These are phyloP conservation scores for Coniochaeta ligniaria DNA, from an alignment of 2,329 filamentous ascomycete species.

Conservation along the genomic window DNA sequence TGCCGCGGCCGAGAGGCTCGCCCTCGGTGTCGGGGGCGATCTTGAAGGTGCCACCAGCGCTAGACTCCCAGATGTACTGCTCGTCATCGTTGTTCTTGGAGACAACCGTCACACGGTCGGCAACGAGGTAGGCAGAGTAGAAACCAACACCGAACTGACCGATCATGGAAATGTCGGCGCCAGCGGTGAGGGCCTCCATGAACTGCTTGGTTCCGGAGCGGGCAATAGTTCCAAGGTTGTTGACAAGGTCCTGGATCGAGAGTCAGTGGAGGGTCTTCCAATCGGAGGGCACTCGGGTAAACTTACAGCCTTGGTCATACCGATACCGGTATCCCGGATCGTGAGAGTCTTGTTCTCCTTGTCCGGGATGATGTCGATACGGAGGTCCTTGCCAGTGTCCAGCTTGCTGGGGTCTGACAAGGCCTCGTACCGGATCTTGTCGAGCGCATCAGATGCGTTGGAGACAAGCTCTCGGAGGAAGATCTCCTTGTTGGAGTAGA, in stretches of 20 bases:
- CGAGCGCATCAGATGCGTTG: constrained; percentile 96
- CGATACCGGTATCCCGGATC: constrained; percentile 96
- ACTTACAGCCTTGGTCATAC: constrained; percentile 99
- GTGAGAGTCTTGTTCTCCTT: constrained; percentile 97
- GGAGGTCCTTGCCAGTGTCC: constrained; percentile 93
- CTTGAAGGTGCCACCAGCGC: constrained; percentile 94
- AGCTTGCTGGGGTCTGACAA: constrained; percentile 96
- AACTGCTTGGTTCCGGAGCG: constrained; percentile 99
- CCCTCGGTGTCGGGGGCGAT: constrained; percentile 86
- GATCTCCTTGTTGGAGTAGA: constrained; percentile 99
- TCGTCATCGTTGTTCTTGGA: constrained; percentile 99
- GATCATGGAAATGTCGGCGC: constrained; percentile 99
- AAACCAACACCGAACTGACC: constrained; percentile 99
- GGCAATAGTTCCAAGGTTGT: constrained; percentile 99
- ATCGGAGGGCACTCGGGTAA: background rate
- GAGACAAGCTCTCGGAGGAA: constrained; percentile 98
- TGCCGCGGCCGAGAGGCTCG: constrained; percentile 85
- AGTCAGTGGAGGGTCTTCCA: constrained; percentile 24
- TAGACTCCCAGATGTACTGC: constrained; percentile 99
- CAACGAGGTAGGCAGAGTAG: constrained; percentile 99
- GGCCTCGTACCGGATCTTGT: constrained; percentile 99
- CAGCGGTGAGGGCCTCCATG: constrained; percentile 98
- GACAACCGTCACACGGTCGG: constrained; percentile 89
- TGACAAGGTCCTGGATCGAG: constrained; percentile 77
- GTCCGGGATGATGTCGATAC: constrained; percentile 98